Conservation (phyloP, 2,329 filamentous ascomycete species). For the Fusarium nygamai region DNA sequence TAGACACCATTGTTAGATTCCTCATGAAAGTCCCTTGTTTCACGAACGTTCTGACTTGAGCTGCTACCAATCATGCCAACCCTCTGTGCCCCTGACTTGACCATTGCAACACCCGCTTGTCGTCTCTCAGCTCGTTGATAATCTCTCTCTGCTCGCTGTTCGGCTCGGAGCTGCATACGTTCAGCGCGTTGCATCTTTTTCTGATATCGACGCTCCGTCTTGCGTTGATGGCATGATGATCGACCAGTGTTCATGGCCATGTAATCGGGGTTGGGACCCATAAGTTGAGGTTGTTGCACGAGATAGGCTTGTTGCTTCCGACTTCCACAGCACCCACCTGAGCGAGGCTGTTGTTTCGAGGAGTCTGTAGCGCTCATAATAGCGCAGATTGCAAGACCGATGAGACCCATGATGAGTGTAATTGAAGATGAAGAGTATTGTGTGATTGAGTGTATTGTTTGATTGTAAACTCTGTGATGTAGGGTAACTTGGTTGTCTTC, state of each 20-base stretch:
- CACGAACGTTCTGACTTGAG: background rate
- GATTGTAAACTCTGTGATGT: background rate
- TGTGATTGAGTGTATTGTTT: background rate
- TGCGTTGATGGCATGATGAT: conserved; percentile 17
- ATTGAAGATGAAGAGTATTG: background rate
- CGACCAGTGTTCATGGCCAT: background rate
- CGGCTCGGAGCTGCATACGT: conserved; percentile 32
- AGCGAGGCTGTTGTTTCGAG: background rate
- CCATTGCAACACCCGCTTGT: conserved; percentile 14
- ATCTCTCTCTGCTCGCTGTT: conserved; percentile 29
- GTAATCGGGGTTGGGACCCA: background rate
- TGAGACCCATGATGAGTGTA: conserved; percentile 29
- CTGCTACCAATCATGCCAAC: background rate
- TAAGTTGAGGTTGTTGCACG: conserved; percentile 4
- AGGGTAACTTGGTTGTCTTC: background rate
- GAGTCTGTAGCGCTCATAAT: background rate
- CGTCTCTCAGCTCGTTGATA: conserved; percentile 21
- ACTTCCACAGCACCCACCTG: background rate
- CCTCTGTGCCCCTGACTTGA: conserved; percentile 8
- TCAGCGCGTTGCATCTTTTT: conserved; percentile 34
- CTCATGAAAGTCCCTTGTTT: background rate
- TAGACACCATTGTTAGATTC: conserved; percentile 10
- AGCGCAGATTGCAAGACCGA: conserved; percentile 17
- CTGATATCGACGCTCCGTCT: conserved; percentile 32
- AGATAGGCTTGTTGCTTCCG: background rate